Percentiles rank a stretch among this genome's conserved stretches.
These are phyloP conservation scores for Comarum palustre DNA, from an alignment of 306 rosid genomes.

Conservation along the genomic window DNA sequence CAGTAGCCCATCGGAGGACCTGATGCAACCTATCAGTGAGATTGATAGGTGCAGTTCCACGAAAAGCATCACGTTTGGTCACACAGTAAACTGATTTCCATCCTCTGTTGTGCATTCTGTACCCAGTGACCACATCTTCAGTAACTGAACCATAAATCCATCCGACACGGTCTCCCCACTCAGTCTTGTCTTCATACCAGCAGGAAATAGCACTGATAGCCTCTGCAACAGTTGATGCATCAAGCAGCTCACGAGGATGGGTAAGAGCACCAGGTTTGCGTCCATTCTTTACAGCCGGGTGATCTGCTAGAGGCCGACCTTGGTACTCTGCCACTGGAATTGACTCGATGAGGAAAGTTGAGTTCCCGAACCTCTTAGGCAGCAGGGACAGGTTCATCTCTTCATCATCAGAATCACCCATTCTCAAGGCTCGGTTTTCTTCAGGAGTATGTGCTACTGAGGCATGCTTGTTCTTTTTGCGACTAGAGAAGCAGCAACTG, in stretches of 20 bases:
- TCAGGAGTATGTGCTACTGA: constrained; percentile 50
- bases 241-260: constrained; percentile 76
- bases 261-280: constrained; percentile 91
- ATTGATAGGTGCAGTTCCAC: constrained; percentile 95
- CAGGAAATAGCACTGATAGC: constrained; percentile 95
- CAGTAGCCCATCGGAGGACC: constrained; percentile 97
- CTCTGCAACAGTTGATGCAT: constrained; percentile 93
- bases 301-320: constrained; percentile 99
- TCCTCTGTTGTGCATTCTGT: constrained; percentile 94
- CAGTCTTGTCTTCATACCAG: constrained; percentile 96
- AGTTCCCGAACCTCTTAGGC: constrained; percentile 91
- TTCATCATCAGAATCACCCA: constrained; percentile 87
- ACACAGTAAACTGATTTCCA: constrained; percentile 96
- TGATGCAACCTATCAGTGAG: constrained; percentile 93
- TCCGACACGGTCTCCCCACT: constrained; percentile 96
- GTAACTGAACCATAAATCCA: constrained; percentile 99
- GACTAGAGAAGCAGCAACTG: constrained; percentile 63
- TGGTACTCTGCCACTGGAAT: constrained; percentile 93
- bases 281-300: constrained; percentile 92
- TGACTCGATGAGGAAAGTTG: constrained; percentile 79
- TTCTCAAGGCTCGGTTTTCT: constrained; percentile 72
- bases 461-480: constrained; percentile 41
- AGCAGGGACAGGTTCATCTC: constrained; percentile 78
- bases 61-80: constrained; percentile 92
- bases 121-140: constrained; percentile 96